A percentile compares a stretch with the other conserved stretches of the same genome.
phyloP scores from a whole-genome alignment of 257 asterid genomes.

The Gentiana macrophylla region DNA sequence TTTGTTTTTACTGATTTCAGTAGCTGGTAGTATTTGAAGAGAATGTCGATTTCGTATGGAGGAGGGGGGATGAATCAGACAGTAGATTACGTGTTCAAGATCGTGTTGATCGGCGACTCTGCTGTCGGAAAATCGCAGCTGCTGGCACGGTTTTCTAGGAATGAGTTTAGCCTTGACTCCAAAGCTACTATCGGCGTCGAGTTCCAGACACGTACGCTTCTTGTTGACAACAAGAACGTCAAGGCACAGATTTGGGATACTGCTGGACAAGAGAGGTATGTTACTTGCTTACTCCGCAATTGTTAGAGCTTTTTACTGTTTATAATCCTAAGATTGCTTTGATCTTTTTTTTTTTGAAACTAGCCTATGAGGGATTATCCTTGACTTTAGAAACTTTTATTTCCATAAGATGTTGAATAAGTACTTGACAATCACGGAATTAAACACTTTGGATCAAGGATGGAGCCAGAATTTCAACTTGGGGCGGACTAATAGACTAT shows the following conservation, averaged over 20 bases:
- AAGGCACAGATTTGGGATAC: conserved; percentile 97
- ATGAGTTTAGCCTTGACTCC: conserved; percentile 67
- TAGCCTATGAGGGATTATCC: no score
- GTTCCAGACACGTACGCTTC: conserved; percentile 61
- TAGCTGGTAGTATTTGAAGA: neutral
- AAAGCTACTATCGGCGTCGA: conserved; percentile 80
- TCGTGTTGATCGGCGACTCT: conserved; percentile 70
- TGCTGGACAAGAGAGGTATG: conserved; percentile 78
- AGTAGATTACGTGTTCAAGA: conserved; percentile 67
- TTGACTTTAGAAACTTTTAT: no score
- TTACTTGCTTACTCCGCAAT: neutral
- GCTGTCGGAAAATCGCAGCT: conserved; percentile 88
- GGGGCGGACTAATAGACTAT: no score
- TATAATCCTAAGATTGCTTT: neutral
- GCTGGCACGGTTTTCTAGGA: conserved; percentile 56
- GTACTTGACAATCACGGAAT: no score
- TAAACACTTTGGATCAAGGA: no score
- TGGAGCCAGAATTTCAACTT: no score
- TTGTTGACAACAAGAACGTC: conserved; percentile 48
- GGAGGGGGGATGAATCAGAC: conserved; percentile 58
- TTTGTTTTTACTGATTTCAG: neutral
- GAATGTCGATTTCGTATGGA: conserved; percentile 43
- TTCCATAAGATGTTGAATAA: no score
- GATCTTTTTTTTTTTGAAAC: no score
- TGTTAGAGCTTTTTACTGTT: neutral